Evolutionary conservation across 805 yeast genomes (phyloP).

Genomic region (Saturnispora sanitii): DNA sequence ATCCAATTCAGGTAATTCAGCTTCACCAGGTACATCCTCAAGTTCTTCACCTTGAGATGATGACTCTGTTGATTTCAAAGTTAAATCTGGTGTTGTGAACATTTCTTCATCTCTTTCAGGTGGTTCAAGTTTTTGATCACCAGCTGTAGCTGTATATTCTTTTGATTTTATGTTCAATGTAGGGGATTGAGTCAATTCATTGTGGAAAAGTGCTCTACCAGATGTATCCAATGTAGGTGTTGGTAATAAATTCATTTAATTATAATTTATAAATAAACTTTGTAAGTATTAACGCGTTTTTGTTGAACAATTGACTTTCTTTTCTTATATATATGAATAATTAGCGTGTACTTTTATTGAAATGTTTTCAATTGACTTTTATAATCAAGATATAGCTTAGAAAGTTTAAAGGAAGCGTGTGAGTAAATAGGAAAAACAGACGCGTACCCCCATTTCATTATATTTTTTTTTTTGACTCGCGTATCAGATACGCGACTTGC

Average conservation of each 20-base stretch:
- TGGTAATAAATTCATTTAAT: conserved; percentile 3
- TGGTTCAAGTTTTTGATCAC: background rate
- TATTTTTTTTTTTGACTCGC: background rate
- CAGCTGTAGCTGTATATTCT: background rate
- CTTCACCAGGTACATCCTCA: background rate
- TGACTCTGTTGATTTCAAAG: background rate
- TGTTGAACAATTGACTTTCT: too few species aligned
- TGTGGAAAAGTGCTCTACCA: background rate
- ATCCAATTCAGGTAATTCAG: background rate
- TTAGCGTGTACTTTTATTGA: too few species aligned
- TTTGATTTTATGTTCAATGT: conserved; percentile 4
- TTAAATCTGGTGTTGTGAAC: conserved; percentile 6
- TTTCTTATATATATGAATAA: too few species aligned
- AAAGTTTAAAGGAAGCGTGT: too few species aligned
- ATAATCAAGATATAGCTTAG: too few species aligned
- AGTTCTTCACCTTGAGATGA: conserved; percentile 4
- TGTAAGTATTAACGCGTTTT: background rate
- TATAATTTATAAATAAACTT: background rate
- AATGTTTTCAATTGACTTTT: too few species aligned
- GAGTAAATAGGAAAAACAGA: background rate
- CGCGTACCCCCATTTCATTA: background rate
- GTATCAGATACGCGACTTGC: background rate
- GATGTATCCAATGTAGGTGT: conserved; percentile 2
- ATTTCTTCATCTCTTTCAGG: background rate
- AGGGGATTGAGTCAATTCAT: conserved; percentile 3